These are phyloP conservation scores for Galerina marginata DNA, from an alignment of 768 basidiomycete species.

Conservation along the genomic window DNA sequence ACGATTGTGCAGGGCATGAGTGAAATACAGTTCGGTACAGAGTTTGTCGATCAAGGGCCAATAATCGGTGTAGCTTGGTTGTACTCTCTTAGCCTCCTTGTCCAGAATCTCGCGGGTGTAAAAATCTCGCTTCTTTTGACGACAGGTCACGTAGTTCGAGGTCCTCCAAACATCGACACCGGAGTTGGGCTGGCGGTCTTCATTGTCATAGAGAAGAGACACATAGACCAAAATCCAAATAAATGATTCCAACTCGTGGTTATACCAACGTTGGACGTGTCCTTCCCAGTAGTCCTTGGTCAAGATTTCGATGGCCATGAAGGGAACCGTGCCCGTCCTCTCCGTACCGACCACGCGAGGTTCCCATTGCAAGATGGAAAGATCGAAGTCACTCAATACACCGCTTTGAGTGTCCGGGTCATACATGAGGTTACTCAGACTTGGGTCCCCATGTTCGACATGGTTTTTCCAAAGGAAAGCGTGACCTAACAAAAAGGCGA, in stretches of 20 bases:
- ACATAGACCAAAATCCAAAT: conserved; percentile 32
- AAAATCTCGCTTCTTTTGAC: neutral
- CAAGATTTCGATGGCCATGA: conserved; percentile 38
- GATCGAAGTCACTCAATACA: conserved; percentile 36
- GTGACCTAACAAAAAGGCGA: conserved; percentile 15
- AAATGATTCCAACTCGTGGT: conserved; percentile 39
- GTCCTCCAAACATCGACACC: conserved; percentile 1
- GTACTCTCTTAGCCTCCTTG: too few species aligned
- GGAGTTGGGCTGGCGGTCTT: neutral
- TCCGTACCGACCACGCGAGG: conserved; percentile 7
- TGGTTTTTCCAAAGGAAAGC: conserved; percentile 33
- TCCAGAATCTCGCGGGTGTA: neutral
- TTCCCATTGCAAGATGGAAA: conserved; percentile 18
- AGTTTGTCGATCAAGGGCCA: too few species aligned
- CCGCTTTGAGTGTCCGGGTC: conserved; percentile 19
- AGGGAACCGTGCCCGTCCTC: conserved; percentile 28
- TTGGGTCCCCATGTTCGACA: conserved; percentile 36
- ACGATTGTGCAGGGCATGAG: too few species aligned
- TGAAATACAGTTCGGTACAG: too few species aligned
- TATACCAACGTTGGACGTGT: conserved; percentile 26
- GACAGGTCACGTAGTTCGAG: neutral
- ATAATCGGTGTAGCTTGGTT: too few species aligned
- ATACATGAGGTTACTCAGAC: conserved; percentile 36
- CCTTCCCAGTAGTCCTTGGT: conserved; percentile 16
- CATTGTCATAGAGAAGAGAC: conserved; percentile 12